Evolutionary conservation across 2,329 filamentous ascomycete genomes (phyloP), one percentile per base, ranked within the genome.

Genomic region (Verticillium isaacii): DNA sequence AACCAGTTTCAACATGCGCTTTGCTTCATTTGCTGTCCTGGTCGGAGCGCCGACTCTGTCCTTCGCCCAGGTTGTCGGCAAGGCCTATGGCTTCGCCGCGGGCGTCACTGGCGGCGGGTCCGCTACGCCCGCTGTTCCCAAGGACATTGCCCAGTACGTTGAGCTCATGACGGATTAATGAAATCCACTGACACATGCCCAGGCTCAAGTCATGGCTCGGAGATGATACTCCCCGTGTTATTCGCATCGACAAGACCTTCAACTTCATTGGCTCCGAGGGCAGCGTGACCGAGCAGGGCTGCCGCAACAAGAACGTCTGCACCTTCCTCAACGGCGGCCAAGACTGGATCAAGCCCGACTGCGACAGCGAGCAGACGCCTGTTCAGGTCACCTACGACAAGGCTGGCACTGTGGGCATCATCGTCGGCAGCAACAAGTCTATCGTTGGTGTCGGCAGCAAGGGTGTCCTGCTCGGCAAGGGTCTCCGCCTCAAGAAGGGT

Each of bases 381-480:
- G 37, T 61, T 14, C 56, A 68, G 50, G 65, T 65, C 61, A 73
- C 63, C 5, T 76, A 76, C 64, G 73, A 75, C 64, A 68, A 70
- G 45, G 73, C 72, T 34, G 70, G 68, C 39, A 59, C 65, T 15
- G 71, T 76, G 59, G 65, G 66, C 3, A 72, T 76, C 60, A 65
- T 66, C 3, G 74, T 80, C 5, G 72, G 67, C 17, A 75, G 72
- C 59, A 73, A 80, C 67, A 79, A 79, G 68, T 74, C 73, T 1
- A 70, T 79, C 56, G 64, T 79, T 29, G 77, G 77, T 4, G 68
- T 71, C 29, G 77, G 76, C 3, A 71, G 65, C 56, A 72, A 69
- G 37, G 77, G 73, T 39, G 69, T 78, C 3, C 72, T 80, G 58
- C 74, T 72, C 29, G 77, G 78, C 57, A 79, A 77, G 64, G 77